These are phyloP conservation scores for Xylariales sp. DNA, from an alignment of 2,329 filamentous ascomycete genomes.

Conservation along the genomic window DNA sequence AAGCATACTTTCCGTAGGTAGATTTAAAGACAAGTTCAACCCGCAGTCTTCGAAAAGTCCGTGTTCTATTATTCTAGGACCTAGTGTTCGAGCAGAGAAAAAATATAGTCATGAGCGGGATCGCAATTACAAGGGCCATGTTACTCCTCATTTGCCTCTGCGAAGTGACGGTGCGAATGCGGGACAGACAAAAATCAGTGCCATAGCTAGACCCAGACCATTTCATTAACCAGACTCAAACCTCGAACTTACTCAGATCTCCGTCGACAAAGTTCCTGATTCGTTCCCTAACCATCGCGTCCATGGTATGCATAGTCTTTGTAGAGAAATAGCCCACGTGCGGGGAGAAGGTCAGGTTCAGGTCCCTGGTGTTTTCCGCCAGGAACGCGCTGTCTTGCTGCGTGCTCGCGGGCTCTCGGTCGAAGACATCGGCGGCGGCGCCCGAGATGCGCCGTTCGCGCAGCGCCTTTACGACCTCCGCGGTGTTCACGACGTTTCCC, in stretches of 20 bases:
- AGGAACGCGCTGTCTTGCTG: conserved; percentile 41
- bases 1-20: too few species aligned
- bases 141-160: too few species aligned
- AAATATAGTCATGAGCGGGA: too few species aligned
- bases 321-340: conserved; percentile 44
- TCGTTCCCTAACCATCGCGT: conserved; percentile 36
- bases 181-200: too few species aligned
- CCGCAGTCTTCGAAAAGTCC: too few species aligned
- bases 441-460: conserved; percentile 40
- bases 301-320: conserved; percentile 38
- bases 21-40: too few species aligned
- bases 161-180: too few species aligned
- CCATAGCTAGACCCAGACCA: too few species aligned
- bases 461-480: conserved; percentile 46
- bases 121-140: too few species aligned
- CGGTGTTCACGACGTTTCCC: conserved; percentile 39
- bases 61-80: too few species aligned
- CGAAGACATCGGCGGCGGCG: conserved; percentile 44
- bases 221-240: background rate
- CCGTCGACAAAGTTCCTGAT: conserved; percentile 36
- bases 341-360: conserved; percentile 43
- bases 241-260: conserved; percentile 9
- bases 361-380: conserved; percentile 17
- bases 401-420: conserved; percentile 42
- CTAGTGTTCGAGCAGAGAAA: too few species aligned